Base-by-base conservation (phyloP, 176 grass and related monocot genomes). In the Cymbopogon citratus region DNA sequence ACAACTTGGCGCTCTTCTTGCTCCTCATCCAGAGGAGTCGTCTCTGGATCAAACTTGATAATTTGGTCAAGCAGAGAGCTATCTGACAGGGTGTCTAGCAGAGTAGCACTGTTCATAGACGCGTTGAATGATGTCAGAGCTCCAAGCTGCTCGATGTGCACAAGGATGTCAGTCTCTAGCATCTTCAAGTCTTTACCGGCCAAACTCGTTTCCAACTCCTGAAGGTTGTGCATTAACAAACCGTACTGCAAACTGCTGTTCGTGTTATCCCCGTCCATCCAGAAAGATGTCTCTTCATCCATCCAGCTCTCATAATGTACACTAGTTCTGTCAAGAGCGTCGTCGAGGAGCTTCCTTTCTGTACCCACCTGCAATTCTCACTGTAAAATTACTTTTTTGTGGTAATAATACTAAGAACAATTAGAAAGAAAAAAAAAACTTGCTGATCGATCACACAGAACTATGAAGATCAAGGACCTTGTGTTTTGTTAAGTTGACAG, bases 161-260 rank as follows among this genome's bases (percentile, higher is more conserved):
- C 48, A 73, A 92, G 81, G 80, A 98, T 94, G 10, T 89, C 86
- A 16, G 63, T 92, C 16, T 94, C 83, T 79, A 98, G 74, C 16
- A 29, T 71, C 24, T 81, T 28, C 74, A 92, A 35, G 24, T 92
- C 86, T 78, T 86, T 72, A 56, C 63, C 84, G 39, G 33, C 84
- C 83, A 94, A 91, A 36, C 91, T 90, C 41, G 63, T 84, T 74
- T 94, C 88, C 71, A 94, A 48, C 13, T 52, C 81, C 46, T 86
- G 36, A 57, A 94, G 76, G 63, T 94, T 93, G 76, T 98, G 86
- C 86, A 98, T 94, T 63, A 98, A 27, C 29, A 98, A 70, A 10
- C 61, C 70, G 39, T 89, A 83, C 82, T 94, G 64, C 33, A 79
- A 73, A 66, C 69, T 62, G 38, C 43, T 59, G 24, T 82, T 83